Base-by-base conservation (phyloP, 768 basidiomycete species). In the Lentinus brumalis region DNA sequence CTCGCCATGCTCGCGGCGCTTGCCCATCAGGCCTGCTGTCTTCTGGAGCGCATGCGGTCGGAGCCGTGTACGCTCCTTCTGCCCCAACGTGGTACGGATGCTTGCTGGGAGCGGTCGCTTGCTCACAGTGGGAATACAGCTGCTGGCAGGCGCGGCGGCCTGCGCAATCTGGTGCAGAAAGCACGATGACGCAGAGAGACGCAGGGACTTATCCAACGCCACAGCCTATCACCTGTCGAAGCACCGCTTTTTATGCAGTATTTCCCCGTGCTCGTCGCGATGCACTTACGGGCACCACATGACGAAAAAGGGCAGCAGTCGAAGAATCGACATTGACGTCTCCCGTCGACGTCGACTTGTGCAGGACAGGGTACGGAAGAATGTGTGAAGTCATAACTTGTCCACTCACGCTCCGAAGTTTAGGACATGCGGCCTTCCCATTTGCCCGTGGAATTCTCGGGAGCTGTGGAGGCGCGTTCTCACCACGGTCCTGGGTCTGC, bases 101-200 rank as follows among this genome's bases (percentile, higher is more conserved):
- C 47, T 49, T 46, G 54, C 54, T 47, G 26, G 50, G 41, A 50
- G 47, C 44, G 40, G 41, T 26, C 16, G 49, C 42, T 50, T 56
- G 54, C 57, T 63, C 62, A 63, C 62, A 63, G 62, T 63, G 62
- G 62, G 62, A 63, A 63, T 30, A 5, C 9, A n/a, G 18, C 54
- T 50, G 30, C 41, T 55, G 46, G 38, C 35, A 42, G 41, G 41
- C 15, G 31, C 57, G 39, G 49, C 8, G 31, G 18, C 40, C 32
- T 47, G 57, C 47, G 53, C 57, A 10, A 21, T 50, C 32, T 35
- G 47, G 29, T 46, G 35, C 18, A n/a, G 8, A 18, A 30, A 7
- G 46, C 5, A 47, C n/a, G 38, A 39, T 26, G 38, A 45, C 26
- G n/a, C 50, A 16, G 21, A 2, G 21, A 26, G 21, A 26, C 21